Evolutionary conservation across 2,329 filamentous ascomycete species (phyloP).

Genomic region (Ciborinia camelliae): DNA sequence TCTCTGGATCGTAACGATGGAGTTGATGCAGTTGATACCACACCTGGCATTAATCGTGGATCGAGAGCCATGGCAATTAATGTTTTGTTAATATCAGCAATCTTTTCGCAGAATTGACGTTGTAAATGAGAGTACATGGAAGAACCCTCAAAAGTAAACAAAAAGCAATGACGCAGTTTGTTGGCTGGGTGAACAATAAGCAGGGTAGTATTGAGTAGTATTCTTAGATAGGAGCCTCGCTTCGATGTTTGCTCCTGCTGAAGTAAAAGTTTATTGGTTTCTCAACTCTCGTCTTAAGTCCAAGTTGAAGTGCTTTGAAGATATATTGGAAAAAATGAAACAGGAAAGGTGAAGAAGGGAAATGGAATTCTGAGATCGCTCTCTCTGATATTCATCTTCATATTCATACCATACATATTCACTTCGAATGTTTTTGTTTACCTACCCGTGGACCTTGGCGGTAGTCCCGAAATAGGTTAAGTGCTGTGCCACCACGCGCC

Average conservation of each 20-base stretch:
- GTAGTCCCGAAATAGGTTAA: slow-evolving; percentile 10
- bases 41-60: slow-evolving; percentile 46
- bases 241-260: neutral
- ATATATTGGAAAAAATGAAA: neutral
- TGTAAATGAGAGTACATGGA: slow-evolving; percentile 34
- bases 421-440: too few species aligned
- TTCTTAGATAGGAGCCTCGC: too few species aligned
- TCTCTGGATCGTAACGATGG: slow-evolving; percentile 73
- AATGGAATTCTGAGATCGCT: neutral
- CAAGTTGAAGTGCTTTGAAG: neutral
- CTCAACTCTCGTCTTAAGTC: neutral
- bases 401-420: too few species aligned
- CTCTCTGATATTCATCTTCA: too few species aligned
- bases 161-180: slow-evolving; percentile 10
- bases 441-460: neutral
- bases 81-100: slow-evolving; percentile 34
- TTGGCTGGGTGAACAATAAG: slow-evolving; percentile 16
- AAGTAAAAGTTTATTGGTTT: neutral
- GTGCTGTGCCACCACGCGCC: slow-evolving; percentile 7
- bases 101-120: slow-evolving; percentile 30
- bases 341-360: neutral
- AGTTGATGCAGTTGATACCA: slow-evolving; percentile 68
- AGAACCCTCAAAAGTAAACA: neutral
- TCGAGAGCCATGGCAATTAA: slow-evolving; percentile 43
- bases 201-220: neutral